A percentile compares a stretch with the other conserved stretches of the same genome.
Evolutionary conservation across 1,284 basidiomycete species (phyloP).

Genomic region (Marasmius tenuissimus): DNA sequence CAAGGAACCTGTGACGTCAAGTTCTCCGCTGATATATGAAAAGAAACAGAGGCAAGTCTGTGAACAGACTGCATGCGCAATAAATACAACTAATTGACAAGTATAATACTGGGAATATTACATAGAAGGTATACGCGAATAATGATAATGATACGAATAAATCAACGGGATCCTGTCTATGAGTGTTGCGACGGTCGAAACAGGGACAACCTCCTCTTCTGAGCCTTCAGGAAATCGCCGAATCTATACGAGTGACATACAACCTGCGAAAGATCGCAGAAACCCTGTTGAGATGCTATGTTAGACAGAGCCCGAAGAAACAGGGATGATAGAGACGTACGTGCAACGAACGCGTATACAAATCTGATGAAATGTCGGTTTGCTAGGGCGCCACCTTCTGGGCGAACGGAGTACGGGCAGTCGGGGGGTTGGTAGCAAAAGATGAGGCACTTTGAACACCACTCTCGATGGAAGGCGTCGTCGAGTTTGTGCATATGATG

Average conservation of each 20-base stretch:
- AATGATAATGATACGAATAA: background rate
- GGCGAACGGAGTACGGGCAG: conserved; percentile 14
- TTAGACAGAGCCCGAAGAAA: background rate
- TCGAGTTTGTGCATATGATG: conserved; percentile 29
- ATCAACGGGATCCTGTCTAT: background rate
- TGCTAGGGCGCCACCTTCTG: background rate
- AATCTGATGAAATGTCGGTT: background rate
- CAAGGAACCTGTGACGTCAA: no score
- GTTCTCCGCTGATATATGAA: no score
- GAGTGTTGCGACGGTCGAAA: background rate
- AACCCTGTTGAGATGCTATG: background rate
- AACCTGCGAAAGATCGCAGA: background rate
- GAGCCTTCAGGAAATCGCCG: background rate
- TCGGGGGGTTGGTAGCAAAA: conserved; percentile 28
- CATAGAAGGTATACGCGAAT: background rate
- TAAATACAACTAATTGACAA: background rate
- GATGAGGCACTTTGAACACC: conserved; percentile 30
- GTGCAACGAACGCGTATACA: conserved; percentile 5
- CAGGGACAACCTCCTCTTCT: background rate
- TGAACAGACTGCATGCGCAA: background rate
- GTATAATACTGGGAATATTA: background rate
- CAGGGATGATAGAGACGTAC: conserved; percentile 2
- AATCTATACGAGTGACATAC: background rate
- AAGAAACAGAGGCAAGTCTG: no score
- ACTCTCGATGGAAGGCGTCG: conserved; percentile 33